These are phyloP conservation scores for Carnegiea gigantea DNA, from an alignment of 179 eudicot genomes.

Conservation along the genomic window DNA sequence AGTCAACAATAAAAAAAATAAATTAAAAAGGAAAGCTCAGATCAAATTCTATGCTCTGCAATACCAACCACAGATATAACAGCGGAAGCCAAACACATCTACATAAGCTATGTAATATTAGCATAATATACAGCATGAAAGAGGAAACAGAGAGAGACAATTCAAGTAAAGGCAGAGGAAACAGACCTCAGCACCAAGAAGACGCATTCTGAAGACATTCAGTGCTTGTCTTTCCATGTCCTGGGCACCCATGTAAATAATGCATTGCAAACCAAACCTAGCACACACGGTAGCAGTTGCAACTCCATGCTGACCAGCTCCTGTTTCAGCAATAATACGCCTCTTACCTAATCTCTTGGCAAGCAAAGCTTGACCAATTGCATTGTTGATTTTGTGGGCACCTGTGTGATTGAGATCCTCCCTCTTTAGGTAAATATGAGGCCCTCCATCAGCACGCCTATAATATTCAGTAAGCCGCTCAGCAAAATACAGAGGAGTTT, in stretches of 20 bases:
- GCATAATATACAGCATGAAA: background rate
- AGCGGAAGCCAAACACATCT: background rate
- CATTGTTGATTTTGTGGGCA: conserved; percentile 93
- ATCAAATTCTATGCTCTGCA: no score
- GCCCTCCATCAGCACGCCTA: conserved; percentile 77
- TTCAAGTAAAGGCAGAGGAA: background rate
- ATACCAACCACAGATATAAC: background rate
- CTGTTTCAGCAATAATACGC: conserved; percentile 76
- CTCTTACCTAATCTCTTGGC: conserved; percentile 67
- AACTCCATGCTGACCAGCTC: conserved; percentile 95
- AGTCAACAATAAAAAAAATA: background rate
- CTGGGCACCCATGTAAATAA: conserved; percentile 59
- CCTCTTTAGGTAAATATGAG: conserved; percentile 79
- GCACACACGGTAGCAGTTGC: conserved; percentile 94
- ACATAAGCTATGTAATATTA: background rate
- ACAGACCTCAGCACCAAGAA: conserved; percentile 79
- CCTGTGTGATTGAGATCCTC: conserved; percentile 94
- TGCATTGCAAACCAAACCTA: conserved; percentile 60
- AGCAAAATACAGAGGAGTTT: conserved; percentile 89
- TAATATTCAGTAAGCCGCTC: conserved; percentile 90
- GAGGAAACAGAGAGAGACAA: background rate
- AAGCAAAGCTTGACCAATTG: conserved; percentile 91
- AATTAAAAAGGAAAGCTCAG: background rate
- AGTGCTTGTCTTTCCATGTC: conserved; percentile 75
- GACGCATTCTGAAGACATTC: conserved; percentile 62